Percentiles rank a stretch among this genome's conserved stretches.
Evolutionary conservation across 495 filamentous ascomycete genomes (phyloP).

Genomic region (Recurvomyces mirabilis): DNA sequence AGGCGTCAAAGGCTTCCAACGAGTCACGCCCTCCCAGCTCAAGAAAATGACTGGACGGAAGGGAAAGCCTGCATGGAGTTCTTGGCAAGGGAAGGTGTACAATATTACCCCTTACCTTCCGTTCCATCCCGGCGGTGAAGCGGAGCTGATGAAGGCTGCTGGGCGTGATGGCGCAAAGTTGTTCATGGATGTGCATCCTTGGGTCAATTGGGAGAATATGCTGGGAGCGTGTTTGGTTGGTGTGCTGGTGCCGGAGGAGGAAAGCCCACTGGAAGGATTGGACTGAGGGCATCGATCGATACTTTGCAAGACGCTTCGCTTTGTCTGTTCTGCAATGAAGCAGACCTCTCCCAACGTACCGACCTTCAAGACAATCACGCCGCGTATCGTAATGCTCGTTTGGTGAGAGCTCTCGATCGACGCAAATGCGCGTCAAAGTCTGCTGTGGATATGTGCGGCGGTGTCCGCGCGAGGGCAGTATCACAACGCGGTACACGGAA

Average conservation of each 20-base stretch:
- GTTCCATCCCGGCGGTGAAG: conserved; percentile 86
- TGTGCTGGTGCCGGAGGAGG: conserved; percentile 65
- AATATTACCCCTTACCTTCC: conserved; percentile 83
- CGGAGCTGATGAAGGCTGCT: conserved; percentile 69
- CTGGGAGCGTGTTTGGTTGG: conserved; percentile 76
- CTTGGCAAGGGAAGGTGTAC: conserved; percentile 76
- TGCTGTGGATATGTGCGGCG: too few species aligned
- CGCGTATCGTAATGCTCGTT: too few species aligned
- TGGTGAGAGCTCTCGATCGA: too few species aligned
- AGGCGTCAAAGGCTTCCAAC: conserved; percentile 41
- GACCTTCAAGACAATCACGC: too few species aligned
- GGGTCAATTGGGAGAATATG: conserved; percentile 97
- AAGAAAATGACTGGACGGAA: conserved; percentile 63
- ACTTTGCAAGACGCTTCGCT: too few species aligned
- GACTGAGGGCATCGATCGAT: conserved; percentile 27
- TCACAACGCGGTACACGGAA: too few species aligned
- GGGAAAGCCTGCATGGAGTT: conserved; percentile 80
- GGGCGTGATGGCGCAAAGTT: conserved; percentile 66
- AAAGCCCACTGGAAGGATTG: conserved; percentile 26
- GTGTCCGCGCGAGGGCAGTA: too few species aligned
- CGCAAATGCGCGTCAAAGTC: too few species aligned
- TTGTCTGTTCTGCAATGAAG: too few species aligned
- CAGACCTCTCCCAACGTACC: too few species aligned
- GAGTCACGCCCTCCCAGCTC: conserved; percentile 70
- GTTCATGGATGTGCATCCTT: conserved; percentile 88